phyloP scores from a whole-genome alignment of 768 basidiomycete genomes.

The Neoboletus magnificus region DNA sequence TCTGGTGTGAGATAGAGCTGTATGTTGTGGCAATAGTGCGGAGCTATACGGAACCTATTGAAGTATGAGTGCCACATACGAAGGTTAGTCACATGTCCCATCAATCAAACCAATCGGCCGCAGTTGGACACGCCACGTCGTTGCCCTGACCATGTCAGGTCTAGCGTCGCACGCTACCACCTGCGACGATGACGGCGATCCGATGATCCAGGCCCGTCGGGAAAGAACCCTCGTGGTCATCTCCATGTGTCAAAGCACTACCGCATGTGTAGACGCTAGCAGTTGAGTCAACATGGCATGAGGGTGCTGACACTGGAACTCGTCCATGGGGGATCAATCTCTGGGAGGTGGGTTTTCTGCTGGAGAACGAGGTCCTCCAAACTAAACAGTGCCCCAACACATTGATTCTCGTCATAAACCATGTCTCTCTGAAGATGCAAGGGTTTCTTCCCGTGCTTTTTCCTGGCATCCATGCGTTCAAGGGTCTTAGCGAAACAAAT shows the following conservation, averaged over 20 bases:
- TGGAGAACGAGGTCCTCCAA: too few relatives aligned
- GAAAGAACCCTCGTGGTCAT: background rate
- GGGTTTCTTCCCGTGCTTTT: background rate
- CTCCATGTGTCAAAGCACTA: background rate
- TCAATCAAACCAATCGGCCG: background rate
- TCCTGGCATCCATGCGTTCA: background rate
- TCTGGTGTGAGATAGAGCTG: background rate
- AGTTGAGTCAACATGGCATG: background rate
- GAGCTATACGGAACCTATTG: background rate
- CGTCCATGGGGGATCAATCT: too few relatives aligned
- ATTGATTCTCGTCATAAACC: too few relatives aligned
- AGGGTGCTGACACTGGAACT: background rate
- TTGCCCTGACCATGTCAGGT: background rate
- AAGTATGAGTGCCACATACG: background rate
- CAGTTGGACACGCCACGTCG: background rate
- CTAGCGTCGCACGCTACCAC: background rate
- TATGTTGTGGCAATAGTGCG: background rate
- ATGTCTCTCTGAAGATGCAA: too few relatives aligned
- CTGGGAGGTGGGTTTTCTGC: too few relatives aligned
- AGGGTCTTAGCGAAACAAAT: background rate
- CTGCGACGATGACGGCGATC: background rate
- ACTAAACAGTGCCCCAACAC: too few relatives aligned
- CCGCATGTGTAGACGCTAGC: too few relatives aligned
- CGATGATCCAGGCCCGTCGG: background rate
- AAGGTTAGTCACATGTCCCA: background rate